These are phyloP conservation scores for Serpula lacrymans DNA, from an alignment of 768 basidiomycete species.

Conservation along the genomic window DNA sequence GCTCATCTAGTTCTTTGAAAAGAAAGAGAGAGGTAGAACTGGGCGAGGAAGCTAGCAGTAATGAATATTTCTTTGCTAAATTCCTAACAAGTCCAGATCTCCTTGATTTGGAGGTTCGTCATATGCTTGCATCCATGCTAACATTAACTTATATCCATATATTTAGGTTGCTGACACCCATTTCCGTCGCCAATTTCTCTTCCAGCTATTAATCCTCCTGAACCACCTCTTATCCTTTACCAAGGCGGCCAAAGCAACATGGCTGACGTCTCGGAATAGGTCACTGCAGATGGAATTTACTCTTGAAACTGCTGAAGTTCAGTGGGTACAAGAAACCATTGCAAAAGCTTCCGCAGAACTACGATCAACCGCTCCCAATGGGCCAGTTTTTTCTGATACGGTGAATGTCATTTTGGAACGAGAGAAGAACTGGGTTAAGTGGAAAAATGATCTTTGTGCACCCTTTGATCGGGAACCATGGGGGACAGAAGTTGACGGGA, in stretches of 20 bases:
- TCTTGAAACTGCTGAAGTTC: slow-evolving; percentile 59
- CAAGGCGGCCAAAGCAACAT: slow-evolving; percentile 56
- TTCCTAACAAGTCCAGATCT: slow-evolving; percentile 87
- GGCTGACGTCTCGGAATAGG: slow-evolving; percentile 64
- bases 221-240: slow-evolving; percentile 75
- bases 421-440: slow-evolving; percentile 87
- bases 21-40: slow-evolving; percentile 61
- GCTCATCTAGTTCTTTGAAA: slow-evolving; percentile 43
- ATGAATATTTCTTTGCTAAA: slow-evolving; percentile 91
- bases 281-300: slow-evolving; percentile 85
- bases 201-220: slow-evolving; percentile 79
- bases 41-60: slow-evolving; percentile 48
- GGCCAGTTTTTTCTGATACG: slow-evolving; percentile 73
- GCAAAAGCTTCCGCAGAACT: slow-evolving; percentile 53
- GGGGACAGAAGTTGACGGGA: slow-evolving; percentile 44
- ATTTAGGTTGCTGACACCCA: slow-evolving; percentile 81
- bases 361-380: slow-evolving; percentile 74
- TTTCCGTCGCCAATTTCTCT: slow-evolving; percentile 90
- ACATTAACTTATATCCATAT: slow-evolving; percentile 7
- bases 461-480: slow-evolving; percentile 77
- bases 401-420: slow-evolving; percentile 69
- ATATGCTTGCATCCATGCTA: slow-evolving; percentile 5
- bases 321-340: slow-evolving; percentile 75
- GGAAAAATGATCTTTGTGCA: slow-evolving; percentile 82
- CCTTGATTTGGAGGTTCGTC: slow-evolving; percentile 77